Evolutionary conservation across 2,329 filamentous ascomycete genomes (phyloP).

Genomic region (Botrytis porri): DNA sequence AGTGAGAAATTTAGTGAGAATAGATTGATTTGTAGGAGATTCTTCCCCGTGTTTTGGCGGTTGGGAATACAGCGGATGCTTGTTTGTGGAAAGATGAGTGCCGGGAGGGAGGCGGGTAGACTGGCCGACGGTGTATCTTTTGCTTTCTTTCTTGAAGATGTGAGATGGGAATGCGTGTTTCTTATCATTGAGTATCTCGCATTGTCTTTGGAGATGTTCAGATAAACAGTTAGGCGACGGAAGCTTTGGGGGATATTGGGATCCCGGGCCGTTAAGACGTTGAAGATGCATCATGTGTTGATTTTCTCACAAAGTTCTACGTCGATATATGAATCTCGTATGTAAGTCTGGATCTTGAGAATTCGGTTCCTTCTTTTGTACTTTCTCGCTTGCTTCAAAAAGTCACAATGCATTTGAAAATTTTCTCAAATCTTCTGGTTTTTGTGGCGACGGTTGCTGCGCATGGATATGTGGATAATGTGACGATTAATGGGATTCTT

Average conservation of each 20-base stretch:
- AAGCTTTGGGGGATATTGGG: neutral
- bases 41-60: neutral
- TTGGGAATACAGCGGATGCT: neutral
- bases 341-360: neutral
- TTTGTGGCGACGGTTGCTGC: conserved; percentile 23
- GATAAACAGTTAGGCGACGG: neutral
- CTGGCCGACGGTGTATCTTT: conserved; percentile 16
- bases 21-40: neutral
- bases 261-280: neutral
- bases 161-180: neutral
- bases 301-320: neutral
- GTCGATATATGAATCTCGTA: neutral
- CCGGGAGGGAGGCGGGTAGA: neutral
- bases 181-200: neutral
- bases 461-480: conserved; percentile 29
- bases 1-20: neutral
- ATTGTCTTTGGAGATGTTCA: too few relatives aligned
- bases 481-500: conserved; percentile 29
- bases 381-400: neutral
- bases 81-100: conserved; percentile 10
- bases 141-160: neutral
- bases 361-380: neutral
- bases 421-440: conserved; percentile 21
- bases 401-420: conserved; percentile 8
- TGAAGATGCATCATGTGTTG: neutral